Evolutionary conservation across 352 stramenopile species (phyloP).

Genomic region (Phytophthora capsici): DNA sequence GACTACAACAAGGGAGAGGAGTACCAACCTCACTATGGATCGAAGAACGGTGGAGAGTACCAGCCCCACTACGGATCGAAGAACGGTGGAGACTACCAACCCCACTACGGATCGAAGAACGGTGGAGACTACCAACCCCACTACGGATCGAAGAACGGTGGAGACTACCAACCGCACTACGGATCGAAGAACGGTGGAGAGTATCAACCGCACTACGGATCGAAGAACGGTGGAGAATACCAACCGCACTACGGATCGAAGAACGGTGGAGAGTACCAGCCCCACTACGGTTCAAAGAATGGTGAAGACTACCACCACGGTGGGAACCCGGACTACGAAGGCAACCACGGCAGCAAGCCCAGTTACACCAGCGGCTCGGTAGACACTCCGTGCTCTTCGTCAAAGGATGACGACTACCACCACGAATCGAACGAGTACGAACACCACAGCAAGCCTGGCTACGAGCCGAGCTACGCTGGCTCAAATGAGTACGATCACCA

Average conservation of each 20-base stretch:
- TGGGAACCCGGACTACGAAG: constrained; percentile 3
- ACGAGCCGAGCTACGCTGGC: background rate
- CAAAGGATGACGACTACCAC: constrained; percentile 2
- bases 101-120: background rate
- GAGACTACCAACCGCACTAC: background rate
- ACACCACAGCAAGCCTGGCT: background rate
- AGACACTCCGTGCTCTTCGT: constrained; percentile 10
- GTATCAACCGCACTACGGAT: background rate
- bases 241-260: background rate
- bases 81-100: too few relatives aligned
- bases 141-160: too few relatives aligned
- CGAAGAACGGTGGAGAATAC: background rate
- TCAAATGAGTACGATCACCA: constrained; percentile 3
- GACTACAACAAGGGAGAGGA: constrained; percentile 6
- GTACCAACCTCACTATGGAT: background rate
- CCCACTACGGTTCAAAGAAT: background rate
- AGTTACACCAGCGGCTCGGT: background rate
- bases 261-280: too few relatives aligned
- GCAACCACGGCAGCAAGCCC: background rate
- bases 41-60: background rate
- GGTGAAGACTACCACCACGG: background rate
- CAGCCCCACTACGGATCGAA: background rate
- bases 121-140: background rate
- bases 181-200: background rate
- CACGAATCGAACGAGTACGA: background rate